Percentiles rank a stretch among this genome's conserved stretches.
phyloP scores from a whole-genome alignment of 2,329 filamentous ascomycete genomes.

The Pseudopyrenochaeta lycopersici region DNA sequence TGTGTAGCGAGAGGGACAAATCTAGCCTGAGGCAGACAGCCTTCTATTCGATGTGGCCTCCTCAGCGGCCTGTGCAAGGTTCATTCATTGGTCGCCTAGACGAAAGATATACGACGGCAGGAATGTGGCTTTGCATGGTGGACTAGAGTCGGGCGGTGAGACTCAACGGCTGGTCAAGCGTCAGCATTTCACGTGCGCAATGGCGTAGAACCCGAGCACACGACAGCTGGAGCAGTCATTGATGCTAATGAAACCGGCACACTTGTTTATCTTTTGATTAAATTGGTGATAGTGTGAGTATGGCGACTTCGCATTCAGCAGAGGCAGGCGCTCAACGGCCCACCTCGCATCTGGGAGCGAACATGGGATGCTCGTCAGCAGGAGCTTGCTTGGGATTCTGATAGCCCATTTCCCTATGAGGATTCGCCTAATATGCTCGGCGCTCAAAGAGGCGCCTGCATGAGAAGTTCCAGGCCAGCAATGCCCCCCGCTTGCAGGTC shows the following conservation, averaged over 20 bases:
- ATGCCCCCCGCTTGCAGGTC: conserved; percentile 9
- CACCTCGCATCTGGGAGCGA: not conserved
- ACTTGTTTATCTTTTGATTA: not conserved
- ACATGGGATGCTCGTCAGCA: conserved; percentile 5
- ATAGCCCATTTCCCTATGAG: conserved; percentile 1
- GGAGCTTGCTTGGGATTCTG: not conserved
- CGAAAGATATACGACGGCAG: not conserved
- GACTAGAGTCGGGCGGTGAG: conserved; percentile 19
- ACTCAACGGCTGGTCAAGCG: conserved; percentile 2
- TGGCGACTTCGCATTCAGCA: not conserved
- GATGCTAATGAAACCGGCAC: no score
- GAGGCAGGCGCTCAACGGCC: not conserved
- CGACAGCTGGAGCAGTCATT: not conserved
- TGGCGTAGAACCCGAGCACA: not conserved
- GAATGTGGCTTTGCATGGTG: conserved; percentile 9
- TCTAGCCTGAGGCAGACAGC: conserved; percentile 2
- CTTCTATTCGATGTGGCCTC: conserved; percentile 5
- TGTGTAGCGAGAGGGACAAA: conserved; percentile 4
- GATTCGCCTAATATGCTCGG: not conserved
- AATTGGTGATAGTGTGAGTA: not conserved
- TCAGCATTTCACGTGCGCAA: conserved; percentile 18
- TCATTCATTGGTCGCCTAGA: conserved; percentile 5
- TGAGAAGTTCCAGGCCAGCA: conserved; percentile 4
- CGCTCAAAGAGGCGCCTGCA: not conserved
- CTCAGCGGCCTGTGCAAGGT: not conserved